A percentile compares a stretch with the other conserved stretches of the same genome.
phyloP scores from a whole-genome alignment of 768 basidiomycete genomes.

The Hirschioporus abietinus region DNA sequence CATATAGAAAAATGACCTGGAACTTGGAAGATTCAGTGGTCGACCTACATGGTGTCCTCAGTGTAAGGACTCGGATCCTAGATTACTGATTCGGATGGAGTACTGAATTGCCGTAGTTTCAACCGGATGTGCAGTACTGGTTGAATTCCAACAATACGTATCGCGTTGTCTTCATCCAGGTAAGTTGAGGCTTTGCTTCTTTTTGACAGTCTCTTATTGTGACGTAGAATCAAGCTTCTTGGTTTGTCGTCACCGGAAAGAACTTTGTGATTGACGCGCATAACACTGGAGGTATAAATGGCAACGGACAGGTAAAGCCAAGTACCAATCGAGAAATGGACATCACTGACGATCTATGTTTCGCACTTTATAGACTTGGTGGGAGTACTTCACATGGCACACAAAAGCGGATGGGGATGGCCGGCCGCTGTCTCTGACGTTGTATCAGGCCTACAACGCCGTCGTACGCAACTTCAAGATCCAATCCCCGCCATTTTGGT shows the following conservation, averaged over 20 bases:
- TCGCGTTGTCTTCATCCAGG: slow-evolving; percentile 57
- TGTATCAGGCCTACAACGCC: slow-evolving; percentile 39
- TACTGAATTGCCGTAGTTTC: slow-evolving; percentile 32
- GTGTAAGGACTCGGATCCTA: slow-evolving; percentile 28
- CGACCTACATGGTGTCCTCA: slow-evolving; percentile 38
- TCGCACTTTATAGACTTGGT: slow-evolving; percentile 41
- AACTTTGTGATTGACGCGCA: slow-evolving; percentile 54
- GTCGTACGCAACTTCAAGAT: slow-evolving; percentile 44
- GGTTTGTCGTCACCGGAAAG: slow-evolving; percentile 55
- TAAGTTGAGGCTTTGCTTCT: slow-evolving; percentile 13
- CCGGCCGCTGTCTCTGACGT: slow-evolving; percentile 49
- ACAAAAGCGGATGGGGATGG: slow-evolving; percentile 52
- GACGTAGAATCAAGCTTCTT: slow-evolving; percentile 51
- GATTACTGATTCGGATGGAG: slow-evolving; percentile 1
- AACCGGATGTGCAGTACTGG: slow-evolving; percentile 51
- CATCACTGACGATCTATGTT: neutral
- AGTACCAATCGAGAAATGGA: neutral
- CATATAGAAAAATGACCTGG: slow-evolving; percentile 50
- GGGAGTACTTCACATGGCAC: slow-evolving; percentile 45
- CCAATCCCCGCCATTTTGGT: slow-evolving; percentile 55
- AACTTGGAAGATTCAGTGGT: slow-evolving; percentile 37
- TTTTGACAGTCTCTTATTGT: neutral
- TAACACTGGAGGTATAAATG: slow-evolving; percentile 50
- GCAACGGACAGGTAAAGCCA: slow-evolving; percentile 47
- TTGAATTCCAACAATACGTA: slow-evolving; percentile 49